These are phyloP conservation scores for Zygotorulaspora danielsina DNA, from an alignment of 805 yeast genomes.

Conservation along the genomic window DNA sequence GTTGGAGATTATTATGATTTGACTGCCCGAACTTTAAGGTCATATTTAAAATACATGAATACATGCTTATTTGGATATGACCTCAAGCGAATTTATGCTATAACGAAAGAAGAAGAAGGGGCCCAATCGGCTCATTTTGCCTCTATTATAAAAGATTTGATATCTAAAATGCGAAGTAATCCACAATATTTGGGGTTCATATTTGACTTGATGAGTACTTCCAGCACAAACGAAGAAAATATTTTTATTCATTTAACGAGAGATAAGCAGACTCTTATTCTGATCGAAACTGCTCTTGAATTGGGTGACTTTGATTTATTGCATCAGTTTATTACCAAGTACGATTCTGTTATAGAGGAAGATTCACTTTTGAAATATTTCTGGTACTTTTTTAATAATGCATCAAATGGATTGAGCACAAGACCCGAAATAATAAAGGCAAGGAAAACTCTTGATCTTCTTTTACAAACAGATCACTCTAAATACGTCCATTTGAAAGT, in stretches of 20 bases:
- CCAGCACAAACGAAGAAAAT: conserved; percentile 3
- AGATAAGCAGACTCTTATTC: conserved; percentile 14
- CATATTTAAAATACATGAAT: conserved; percentile 19
- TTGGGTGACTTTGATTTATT: conserved; percentile 31
- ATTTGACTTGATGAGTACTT: conserved; percentile 6
- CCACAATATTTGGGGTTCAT: conserved; percentile 1
- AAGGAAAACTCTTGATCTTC: conserved; percentile 23
- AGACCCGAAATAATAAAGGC: conserved; percentile 42
- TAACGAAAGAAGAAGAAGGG: conserved; percentile 20
- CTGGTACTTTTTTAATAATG: conserved; percentile 42
- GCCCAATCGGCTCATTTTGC: conserved; percentile 28
- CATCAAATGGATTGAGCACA: conserved; percentile 39
- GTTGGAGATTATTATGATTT: conserved; percentile 7
- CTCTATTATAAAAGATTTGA: conserved; percentile 10
- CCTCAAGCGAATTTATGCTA: conserved; percentile 21
- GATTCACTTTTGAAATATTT: conserved; percentile 33
- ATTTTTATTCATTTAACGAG: conserved; percentile 20
- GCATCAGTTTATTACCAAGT: conserved; percentile 14
- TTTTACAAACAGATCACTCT: conserved; percentile 13
- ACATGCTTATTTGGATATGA: conserved; percentile 12
- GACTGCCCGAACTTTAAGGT: conserved; percentile 12
- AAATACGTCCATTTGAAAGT: conserved; percentile 17
- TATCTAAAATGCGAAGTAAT: neutral
- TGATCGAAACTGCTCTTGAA: conserved; percentile 31
- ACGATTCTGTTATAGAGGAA: conserved; percentile 15